A percentile compares a stretch with the other conserved stretches of the same genome.
These are phyloP conservation scores for Colletotrichum musae DNA, from an alignment of 2,329 filamentous ascomycete species.

Conservation along the genomic window DNA sequence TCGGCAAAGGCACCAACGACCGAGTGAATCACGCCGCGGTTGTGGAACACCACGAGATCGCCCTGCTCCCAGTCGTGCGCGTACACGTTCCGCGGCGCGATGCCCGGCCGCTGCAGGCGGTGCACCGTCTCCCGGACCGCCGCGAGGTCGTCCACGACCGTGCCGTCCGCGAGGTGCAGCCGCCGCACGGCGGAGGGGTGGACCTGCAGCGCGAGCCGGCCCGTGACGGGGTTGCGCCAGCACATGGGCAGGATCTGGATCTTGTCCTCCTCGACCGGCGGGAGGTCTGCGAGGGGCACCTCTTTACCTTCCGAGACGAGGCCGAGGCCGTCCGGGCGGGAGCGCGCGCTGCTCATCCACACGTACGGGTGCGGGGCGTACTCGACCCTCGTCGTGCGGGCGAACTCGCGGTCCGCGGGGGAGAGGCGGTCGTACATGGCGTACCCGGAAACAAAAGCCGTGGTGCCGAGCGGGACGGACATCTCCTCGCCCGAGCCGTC, in stretches of 20 bases:
- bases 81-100: constrained; percentile 78
- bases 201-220: constrained; percentile 78
- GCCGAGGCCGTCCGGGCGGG: constrained; percentile 79
- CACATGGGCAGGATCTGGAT: constrained; percentile 82
- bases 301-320: constrained; percentile 77
- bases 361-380: constrained; percentile 87
- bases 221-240: constrained; percentile 83
- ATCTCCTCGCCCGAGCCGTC: constrained; percentile 78
- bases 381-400: constrained; percentile 76
- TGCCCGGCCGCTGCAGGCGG: constrained; percentile 78
- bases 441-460: constrained; percentile 81
- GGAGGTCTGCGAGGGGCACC: constrained; percentile 71
- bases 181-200: constrained; percentile 80
- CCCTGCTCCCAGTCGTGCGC: constrained; percentile 84
- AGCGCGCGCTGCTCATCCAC: constrained; percentile 81
- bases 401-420: constrained; percentile 77
- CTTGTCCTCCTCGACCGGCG: constrained; percentile 74
- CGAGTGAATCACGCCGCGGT: constrained; percentile 80
- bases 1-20: constrained; percentile 82
- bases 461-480: constrained; percentile 80
- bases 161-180: constrained; percentile 77
- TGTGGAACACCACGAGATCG: constrained; percentile 84
- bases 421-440: constrained; percentile 79
- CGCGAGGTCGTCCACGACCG: constrained; percentile 77
- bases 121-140: constrained; percentile 79